These are phyloP conservation scores for Candida gigantensis DNA, from an alignment of 1,139 yeast genomes.

Conservation along the genomic window DNA sequence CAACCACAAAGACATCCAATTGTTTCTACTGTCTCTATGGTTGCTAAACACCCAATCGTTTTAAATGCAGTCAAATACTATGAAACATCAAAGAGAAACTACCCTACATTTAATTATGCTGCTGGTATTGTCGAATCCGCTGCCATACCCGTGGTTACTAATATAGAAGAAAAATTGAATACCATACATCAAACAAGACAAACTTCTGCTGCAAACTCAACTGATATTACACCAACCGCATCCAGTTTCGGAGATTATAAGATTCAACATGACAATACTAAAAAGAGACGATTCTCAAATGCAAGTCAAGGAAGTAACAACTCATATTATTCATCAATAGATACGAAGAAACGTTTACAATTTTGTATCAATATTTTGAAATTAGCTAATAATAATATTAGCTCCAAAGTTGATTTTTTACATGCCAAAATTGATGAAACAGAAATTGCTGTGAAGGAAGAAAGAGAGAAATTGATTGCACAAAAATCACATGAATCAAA, in stretches of 20 bases:
- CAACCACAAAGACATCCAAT: slow-evolving; percentile 36
- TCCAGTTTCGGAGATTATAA: slow-evolving; percentile 11
- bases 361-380: slow-evolving; percentile 73
- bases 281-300: slow-evolving; percentile 24
- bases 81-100: slow-evolving; percentile 54
- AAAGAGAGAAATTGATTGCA: slow-evolving; percentile 13
- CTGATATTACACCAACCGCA: slow-evolving; percentile 11
- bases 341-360: slow-evolving; percentile 68
- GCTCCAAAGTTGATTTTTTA: slow-evolving; percentile 59
- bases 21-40: slow-evolving; percentile 46
- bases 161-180: slow-evolving; percentile 49
- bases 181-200: slow-evolving; percentile 35
- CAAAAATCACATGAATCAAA: slow-evolving; percentile 11
- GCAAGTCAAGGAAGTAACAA: slow-evolving; percentile 16
- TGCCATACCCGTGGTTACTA: slow-evolving; percentile 56
- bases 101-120: slow-evolving; percentile 63
- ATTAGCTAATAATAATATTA: slow-evolving; percentile 73
- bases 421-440: slow-evolving; percentile 44
- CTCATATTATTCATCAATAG: slow-evolving; percentile 27
- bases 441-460: slow-evolving; percentile 19
- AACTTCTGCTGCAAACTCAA: slow-evolving; percentile 11
- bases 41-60: slow-evolving; percentile 50
- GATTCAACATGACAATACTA: slow-evolving; percentile 11
- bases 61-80: slow-evolving; percentile 61
- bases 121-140: slow-evolving; percentile 68